Percentiles rank a stretch among this genome's conserved stretches.
Evolutionary conservation across 768 basidiomycete species (phyloP).

Genomic region (Leccinum disarticulatum): DNA sequence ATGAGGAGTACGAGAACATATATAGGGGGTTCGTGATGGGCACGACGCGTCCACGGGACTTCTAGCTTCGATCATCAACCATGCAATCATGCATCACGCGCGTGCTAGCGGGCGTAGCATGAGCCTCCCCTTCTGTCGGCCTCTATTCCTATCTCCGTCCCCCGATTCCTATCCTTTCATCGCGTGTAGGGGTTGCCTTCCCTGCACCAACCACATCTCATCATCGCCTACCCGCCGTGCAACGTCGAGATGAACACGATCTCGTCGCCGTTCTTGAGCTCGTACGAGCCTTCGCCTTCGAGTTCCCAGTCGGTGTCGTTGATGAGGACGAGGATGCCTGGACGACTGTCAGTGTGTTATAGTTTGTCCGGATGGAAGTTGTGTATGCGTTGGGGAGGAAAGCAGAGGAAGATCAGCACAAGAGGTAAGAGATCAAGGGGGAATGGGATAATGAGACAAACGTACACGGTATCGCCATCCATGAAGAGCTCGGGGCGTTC

Average conservation of each 20-base stretch:
- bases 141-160: background rate
- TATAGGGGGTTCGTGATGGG: background rate
- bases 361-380: too few relatives aligned
- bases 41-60: background rate
- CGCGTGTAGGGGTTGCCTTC: background rate
- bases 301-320: conserved; percentile 99
- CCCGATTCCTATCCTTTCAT: background rate
- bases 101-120: background rate
- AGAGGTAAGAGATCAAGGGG: background rate
- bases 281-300: conserved; percentile 89
- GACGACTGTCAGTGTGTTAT: conserved; percentile 60
- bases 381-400: background rate
- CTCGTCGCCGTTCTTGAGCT: conserved; percentile 76
- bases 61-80: background rate
- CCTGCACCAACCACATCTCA: background rate
- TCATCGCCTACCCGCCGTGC: conserved; percentile 53
- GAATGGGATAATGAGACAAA: background rate
- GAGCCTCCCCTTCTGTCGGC: background rate
- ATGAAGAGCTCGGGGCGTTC: conserved; percentile 89
- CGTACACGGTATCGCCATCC: conserved; percentile 85
- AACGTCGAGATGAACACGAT: conserved; percentile 96
- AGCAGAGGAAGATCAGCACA: background rate
- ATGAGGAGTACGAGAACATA: background rate
- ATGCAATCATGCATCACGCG: background rate
- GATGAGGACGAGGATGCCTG: conserved; percentile 94